Conservation (phyloP, 73 alveolate species). For the Halteria grandinella region DNA sequence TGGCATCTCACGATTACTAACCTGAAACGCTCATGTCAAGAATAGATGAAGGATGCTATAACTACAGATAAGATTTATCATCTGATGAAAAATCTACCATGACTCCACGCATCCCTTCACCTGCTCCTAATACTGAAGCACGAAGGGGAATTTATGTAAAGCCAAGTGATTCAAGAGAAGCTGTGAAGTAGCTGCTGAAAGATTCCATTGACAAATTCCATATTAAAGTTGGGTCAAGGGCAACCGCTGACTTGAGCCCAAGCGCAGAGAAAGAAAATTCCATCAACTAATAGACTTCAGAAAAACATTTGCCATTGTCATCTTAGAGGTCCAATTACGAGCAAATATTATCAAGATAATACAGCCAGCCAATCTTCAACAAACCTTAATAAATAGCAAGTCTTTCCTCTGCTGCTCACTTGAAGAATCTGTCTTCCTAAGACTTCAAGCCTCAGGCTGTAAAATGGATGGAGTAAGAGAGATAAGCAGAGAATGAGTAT, state of each 20-base stretch:
- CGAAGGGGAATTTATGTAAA: constrained; percentile 3
- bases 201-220: constrained; percentile 42
- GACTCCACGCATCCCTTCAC: background rate
- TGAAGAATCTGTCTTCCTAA: background rate
- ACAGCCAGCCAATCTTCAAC: background rate
- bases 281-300: background rate
- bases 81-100: background rate
- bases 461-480: background rate
- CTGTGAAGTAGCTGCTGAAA: constrained; percentile 20
- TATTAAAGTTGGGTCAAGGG: background rate
- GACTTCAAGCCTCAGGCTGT: background rate
- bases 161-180: constrained; percentile 42
- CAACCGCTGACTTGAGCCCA: background rate
- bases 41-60: no score
- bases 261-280: background rate
- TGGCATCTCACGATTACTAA: no score
- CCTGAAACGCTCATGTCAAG: no score
- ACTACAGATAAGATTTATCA: background rate
- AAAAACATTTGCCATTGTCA: background rate
- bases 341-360: background rate
- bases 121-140: no score
- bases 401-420: background rate
- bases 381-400: background rate
- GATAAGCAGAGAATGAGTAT: constrained; percentile 5
- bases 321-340: constrained; percentile 8